Base-by-base conservation (phyloP, 139 green algal genomes). In the Tetratostichococcus sp. region DNA sequence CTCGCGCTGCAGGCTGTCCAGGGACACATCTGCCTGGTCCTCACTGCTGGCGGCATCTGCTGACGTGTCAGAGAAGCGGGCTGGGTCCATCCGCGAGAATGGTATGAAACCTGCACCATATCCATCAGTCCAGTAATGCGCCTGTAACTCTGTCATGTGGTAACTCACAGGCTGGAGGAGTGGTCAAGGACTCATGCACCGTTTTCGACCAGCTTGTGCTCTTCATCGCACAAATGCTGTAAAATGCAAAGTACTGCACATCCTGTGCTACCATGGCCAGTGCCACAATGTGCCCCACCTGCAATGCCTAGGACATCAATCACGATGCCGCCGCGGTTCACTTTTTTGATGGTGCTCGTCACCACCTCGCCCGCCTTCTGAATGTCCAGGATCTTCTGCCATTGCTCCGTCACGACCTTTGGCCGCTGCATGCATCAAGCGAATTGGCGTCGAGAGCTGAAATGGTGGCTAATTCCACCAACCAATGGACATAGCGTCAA, bases 51-150 rank as follows among this genome's bases (percentile, higher is more conserved):
- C 43, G 35, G 34, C 78, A 31, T 62, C 35, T 1, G 16, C 4
- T 5, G 22, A 6, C 30, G 42, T 71, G 25, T 39, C 32, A 2
- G 67, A 19, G 22, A 88, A 57, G 6, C 75, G 79, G 0, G 62
- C 31, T 6, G 75, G 75, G 75, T 85, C 76, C 32, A 90, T 66
- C 57, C 84, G 82, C 30, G 81, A 86, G 67, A 81, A 84, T 5
- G 83, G 83, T 26, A 79, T 70, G 58, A 83, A 83, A 11, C 73
- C 78, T 62, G 50, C 50, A n/a, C n/a, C n/a, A n/a, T n/a, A n/a
- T n/a, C n/a, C n/a, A n/a, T n/a, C n/a, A n/a, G n/a, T n/a, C n/a
- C n/a, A n/a, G n/a, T n/a, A n/a, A n/a, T n/a, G n/a, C n/a, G n/a
- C n/a, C n/a, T n/a, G n/a, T n/a, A n/a, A n/a, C n/a, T n/a, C n/a